Base-by-base conservation (phyloP, 768 basidiomycete species). In the Coprinopsis strossmayeri region DNA sequence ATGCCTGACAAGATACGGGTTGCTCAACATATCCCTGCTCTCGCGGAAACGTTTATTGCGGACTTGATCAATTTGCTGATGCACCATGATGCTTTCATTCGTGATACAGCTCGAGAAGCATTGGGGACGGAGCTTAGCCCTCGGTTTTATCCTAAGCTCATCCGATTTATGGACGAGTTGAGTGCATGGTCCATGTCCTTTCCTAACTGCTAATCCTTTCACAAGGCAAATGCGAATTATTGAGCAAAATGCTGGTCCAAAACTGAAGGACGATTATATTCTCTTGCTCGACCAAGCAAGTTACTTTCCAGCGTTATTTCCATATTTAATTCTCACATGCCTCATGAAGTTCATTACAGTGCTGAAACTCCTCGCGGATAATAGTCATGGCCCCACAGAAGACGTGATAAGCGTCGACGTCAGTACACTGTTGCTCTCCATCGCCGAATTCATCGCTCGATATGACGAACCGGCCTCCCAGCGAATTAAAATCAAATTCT, bases 21-120 rank as follows among this genome's bases (percentile, higher is more conserved):
- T 32, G 62, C 83, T 30, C 70, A 74, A 42, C 77, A 81, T 53
- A 80, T 84, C 2, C 64, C 64, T 13, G 72, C 75, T 9, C 67
- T 87, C 11, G 73, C 89, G 21, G 72, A 73, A n/a, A 69, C 66
- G 37, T 91, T 91, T 61, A 71, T 91, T 20, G 71, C 69, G 2
- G 77, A 81, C 45, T 70, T 89, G 25, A 83, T 89, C n/a, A 78
- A 78, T 30, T 68, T 86, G 34, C 67, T 94, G 38, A 68, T 86
- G 15, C 68, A 72, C n/a, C 77, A 81, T 11, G 76, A 78, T 44
- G 70, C 80, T 4, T 72, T 77, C 37, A 76, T 86, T 28, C 79
- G 91, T n/a, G 87, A 95, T 56, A 72, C 81, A 10, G 87, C 87
- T 2, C 77, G 81, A 54, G 90, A 91, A 47, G 88, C 90, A 0